Base-by-base conservation (phyloP, 495 filamentous ascomycete genomes). In the Collariella sp. region DNA sequence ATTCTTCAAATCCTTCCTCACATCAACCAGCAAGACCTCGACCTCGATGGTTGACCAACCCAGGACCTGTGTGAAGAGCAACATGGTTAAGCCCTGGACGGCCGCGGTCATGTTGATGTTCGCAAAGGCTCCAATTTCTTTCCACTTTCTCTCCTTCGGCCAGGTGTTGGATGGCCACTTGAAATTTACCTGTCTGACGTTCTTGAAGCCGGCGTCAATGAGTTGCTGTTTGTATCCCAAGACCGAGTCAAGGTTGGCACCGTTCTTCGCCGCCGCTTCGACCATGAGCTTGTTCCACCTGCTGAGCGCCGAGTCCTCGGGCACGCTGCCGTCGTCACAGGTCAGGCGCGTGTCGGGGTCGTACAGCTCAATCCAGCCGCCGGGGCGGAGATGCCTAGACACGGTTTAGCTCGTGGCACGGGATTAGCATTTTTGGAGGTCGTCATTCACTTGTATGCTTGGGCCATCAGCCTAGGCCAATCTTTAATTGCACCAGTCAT, bases 401-500 rank as follows among this genome's bases (percentile, higher is more conserved):
- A 12, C 3, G 33, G 20, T 26, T 24, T 23, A 11, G 18, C 12
- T 13, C 9, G 16, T 34, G 29, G 15, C 46, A 16, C 9, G 0
- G 33, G 18, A 13, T 11, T 15, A 18, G 7, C 6, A 5, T 12
- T 2, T 20, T 11, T 16, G 16, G 0, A 26, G 15, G 5, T 4
- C 2, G 4, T 19, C 46, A 3, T n/a, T 26, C 13, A 51, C 41
- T 39, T 39, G 20, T 20, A 59, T 22, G 57, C 46, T 29, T 61
- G 52, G 43, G 51, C 13, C 5, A 52, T 70, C 20, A 48, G 58
- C 3, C 67, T 65, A 5, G 38, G 38, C 80, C 81, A 83, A 55
- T 82, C 67, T 13, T 56, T 62, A 36, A 83, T 69, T 20, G 67
- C 71, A 22, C 73, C 75, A 36, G 70, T 71, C 36, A 81, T 55